These are phyloP conservation scores for Penicillium sp. DNA, from an alignment of 2,329 filamentous ascomycete species.

Conservation along the genomic window DNA sequence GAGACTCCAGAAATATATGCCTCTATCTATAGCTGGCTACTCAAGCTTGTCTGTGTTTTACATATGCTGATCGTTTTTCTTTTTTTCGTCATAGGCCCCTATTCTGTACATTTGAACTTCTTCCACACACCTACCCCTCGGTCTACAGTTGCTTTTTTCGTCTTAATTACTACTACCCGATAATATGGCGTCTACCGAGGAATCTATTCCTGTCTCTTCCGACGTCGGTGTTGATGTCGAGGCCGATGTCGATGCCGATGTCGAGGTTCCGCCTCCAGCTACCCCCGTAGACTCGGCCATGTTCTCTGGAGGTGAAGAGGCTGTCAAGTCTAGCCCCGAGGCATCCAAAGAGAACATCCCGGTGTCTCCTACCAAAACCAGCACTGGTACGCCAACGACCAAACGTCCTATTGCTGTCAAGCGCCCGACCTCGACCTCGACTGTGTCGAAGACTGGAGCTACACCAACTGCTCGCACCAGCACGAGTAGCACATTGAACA, in stretches of 20 bases:
- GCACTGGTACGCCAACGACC: constrained; percentile 25
- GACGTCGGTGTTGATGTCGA: constrained; percentile 31
- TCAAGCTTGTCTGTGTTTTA: not conserved
- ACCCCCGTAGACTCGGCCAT: constrained; percentile 36
- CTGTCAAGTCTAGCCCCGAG: constrained; percentile 37
- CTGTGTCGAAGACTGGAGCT: constrained; percentile 30
- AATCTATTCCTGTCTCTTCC: constrained; percentile 29
- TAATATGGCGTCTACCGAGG: constrained; percentile 38
- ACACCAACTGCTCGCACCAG: constrained; percentile 30
- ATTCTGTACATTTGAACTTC: not conserved
- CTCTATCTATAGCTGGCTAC: not conserved
- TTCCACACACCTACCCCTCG: not conserved
- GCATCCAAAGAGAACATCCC: constrained; percentile 35
- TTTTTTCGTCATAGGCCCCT: constrained; percentile 1
- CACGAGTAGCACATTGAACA: constrained; percentile 42
- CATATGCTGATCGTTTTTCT: not conserved
- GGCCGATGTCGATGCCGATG: constrained; percentile 19
- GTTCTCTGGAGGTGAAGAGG: constrained; percentile 36
- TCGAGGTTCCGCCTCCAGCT: constrained; percentile 33
- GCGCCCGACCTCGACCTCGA: constrained; percentile 37
- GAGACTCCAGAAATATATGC: not conserved
- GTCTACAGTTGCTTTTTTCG: not conserved
- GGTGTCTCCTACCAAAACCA: constrained; percentile 36
- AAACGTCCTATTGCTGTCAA: constrained; percentile 39
- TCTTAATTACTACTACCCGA: not conserved